Conservation (phyloP, 2,329 filamentous ascomycete species). For the Beauveria varroae region DNA sequence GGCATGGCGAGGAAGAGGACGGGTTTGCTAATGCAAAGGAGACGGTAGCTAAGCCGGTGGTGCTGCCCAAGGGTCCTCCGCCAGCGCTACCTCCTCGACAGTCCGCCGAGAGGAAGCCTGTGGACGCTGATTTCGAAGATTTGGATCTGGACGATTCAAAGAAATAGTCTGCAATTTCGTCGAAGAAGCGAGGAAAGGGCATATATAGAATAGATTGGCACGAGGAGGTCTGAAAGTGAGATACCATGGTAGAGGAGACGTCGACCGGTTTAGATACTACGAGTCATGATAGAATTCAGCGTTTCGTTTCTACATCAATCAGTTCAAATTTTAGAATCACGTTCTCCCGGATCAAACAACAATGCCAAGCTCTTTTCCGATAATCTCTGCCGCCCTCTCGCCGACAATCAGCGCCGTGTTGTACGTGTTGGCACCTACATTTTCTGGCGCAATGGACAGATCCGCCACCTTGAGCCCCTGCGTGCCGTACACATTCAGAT, state of each 20-base stretch:
- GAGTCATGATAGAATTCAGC: not conserved
- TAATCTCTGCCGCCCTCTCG: conserved; percentile 35
- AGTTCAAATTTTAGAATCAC: not conserved
- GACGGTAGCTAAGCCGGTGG: not conserved
- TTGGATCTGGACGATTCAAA: conserved; percentile 5
- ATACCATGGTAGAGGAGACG: not conserved
- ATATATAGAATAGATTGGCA: not conserved
- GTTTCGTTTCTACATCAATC: not conserved
- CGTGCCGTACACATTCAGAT: conserved; percentile 34
- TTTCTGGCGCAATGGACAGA: conserved; percentile 25
- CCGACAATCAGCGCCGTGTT: conserved; percentile 41
- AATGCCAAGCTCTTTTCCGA: conserved; percentile 25
- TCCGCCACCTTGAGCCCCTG: conserved; percentile 25
- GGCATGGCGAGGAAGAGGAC: not conserved
- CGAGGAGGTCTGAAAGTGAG: not conserved
- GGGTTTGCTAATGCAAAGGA: not conserved
- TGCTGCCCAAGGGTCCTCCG: conserved; percentile 8
- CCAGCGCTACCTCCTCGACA: conserved; percentile 6
- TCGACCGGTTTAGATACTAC: not conserved
- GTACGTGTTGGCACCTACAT: conserved; percentile 39
- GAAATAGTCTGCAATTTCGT: not conserved
- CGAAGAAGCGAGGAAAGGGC: not conserved
- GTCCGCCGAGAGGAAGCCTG: not conserved
- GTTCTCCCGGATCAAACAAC: not conserved
- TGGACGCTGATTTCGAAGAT: conserved; percentile 6